Evolutionary conservation across 768 basidiomycete species (phyloP).

Genomic region (Suillus fuscotomentosus): DNA sequence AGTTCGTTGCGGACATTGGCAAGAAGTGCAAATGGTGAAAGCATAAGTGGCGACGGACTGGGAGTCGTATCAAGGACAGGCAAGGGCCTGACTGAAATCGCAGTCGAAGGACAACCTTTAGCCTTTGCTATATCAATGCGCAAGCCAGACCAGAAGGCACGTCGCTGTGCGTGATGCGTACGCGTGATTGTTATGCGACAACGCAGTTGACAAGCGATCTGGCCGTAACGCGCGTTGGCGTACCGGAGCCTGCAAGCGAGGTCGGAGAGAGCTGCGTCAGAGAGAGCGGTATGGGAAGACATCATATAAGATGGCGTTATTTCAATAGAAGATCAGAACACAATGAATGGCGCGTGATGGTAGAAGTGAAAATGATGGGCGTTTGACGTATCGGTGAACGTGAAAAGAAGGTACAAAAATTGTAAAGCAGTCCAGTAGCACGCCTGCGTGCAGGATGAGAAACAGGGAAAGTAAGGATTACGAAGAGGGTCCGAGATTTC

Average conservation of each 20-base stretch:
- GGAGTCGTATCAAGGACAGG: constrained; percentile 33
- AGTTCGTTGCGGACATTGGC: not conserved
- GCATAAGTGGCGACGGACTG: not conserved
- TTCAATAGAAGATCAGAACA: constrained; percentile 1
- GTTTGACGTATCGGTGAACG: not conserved
- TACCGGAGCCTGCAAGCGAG: constrained; percentile 40
- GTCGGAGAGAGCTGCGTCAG: constrained; percentile 28
- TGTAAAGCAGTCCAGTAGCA: constrained; percentile 6
- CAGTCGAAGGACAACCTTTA: constrained; percentile 34
- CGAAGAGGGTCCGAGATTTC: constrained; percentile 15
- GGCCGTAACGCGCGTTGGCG: constrained; percentile 42
- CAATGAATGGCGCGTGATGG: constrained; percentile 2
- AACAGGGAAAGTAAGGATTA: not conserved
- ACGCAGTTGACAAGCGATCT: constrained; percentile 39
- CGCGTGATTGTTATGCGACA: constrained; percentile 23
- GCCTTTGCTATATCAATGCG: constrained; percentile 43
- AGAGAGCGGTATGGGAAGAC: constrained; percentile 14
- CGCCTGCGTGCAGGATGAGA: constrained; percentile 12
- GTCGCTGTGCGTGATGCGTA: constrained; percentile 48
- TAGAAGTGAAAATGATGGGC: not conserved
- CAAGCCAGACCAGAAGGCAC: constrained; percentile 44
- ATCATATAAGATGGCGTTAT: constrained; percentile 4
- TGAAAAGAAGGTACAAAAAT: constrained; percentile 5
- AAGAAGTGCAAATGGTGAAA: not conserved
- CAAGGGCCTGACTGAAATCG: constrained; percentile 41